Evolutionary conservation across 2,329 filamentous ascomycete genomes (phyloP), one percentile per base, ranked within the genome.

Genomic region (Biscogniauxia marginata): DNA sequence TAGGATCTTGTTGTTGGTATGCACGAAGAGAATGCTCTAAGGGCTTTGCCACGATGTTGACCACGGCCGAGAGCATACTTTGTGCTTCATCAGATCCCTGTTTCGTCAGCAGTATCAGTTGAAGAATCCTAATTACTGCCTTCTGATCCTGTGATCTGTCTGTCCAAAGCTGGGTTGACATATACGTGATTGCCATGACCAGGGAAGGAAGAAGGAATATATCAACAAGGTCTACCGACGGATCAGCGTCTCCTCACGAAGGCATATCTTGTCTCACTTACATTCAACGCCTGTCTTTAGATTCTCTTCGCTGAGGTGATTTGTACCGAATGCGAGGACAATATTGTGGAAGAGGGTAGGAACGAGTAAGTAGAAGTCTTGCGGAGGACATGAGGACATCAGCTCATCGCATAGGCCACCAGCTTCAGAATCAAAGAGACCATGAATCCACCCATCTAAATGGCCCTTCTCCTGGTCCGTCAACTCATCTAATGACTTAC

Each of bases 151-250:
- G 79, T 56, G 54, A 52, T 51, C 84, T 82, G 56, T 87, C 83
- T 51, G 86, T 80, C 79, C 87, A 88, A 3, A 91, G 83, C 63
- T 89, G 85, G 53, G 86, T 83, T 1, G 85, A 81, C 57, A 95
- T 79, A 77, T 89, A 93, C 2, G 81, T 79, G 13, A 93, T 81
- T 0, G 88, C 89, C 4, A 87, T 85, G 1, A 93, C 84, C 0
- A 95, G 78, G 0, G 89, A 89, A 0, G 91, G 90, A n/a, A 93
- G 75, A 1, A 95, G 74, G 61, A 93, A 93, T 0, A 90, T 89
- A 62, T 93, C 89, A 3, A 92, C 85, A 9, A 95, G 78, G 66
- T 92, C 85, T 88, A 57, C 2, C 3, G 4, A 44, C 2, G n/a
- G n/a, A 19, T 61, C 52, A 55, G 60, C 54, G 46, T 55, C 22